A percentile compares a stretch with the other conserved stretches of the same genome.
These are phyloP conservation scores for Remersonia thermophila DNA, from an alignment of 2,329 filamentous ascomycete genomes.

Conservation along the genomic window DNA sequence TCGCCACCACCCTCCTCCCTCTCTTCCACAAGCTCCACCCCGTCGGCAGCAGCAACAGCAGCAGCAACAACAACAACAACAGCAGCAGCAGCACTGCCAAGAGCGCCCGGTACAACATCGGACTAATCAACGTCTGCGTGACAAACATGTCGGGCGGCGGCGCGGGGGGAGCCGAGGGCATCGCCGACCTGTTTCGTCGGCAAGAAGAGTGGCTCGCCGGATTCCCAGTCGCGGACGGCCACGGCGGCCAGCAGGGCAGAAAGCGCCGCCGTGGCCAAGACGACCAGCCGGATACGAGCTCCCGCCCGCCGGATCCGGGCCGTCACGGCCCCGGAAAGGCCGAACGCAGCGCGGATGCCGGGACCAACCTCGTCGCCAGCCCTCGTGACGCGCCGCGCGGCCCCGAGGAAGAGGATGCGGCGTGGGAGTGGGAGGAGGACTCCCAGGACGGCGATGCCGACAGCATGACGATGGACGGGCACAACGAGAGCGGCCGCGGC, in stretches of 20 bases:
- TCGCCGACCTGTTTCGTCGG: slow-evolving; percentile 66
- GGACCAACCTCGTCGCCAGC: no score
- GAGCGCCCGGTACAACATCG: slow-evolving; percentile 61
- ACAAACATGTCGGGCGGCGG: slow-evolving; percentile 64
- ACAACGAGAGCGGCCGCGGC: neutral
- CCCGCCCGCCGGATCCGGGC: no score
- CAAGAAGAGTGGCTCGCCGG: slow-evolving; percentile 59
- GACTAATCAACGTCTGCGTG: slow-evolving; percentile 75
- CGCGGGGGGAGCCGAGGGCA: slow-evolving; percentile 39
- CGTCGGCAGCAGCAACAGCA: slow-evolving; percentile 35
- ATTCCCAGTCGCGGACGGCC: slow-evolving; percentile 37
- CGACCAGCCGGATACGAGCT: no score
- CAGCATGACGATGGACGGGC: slow-evolving; percentile 2
- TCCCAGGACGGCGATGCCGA: neutral
- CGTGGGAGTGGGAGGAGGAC: neutral
- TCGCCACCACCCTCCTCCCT: slow-evolving; percentile 53
- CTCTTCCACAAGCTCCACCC: slow-evolving; percentile 62
- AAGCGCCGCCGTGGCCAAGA: no score
- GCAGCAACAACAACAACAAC: slow-evolving; percentile 20
- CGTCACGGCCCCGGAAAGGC: no score
- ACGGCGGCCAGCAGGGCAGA: no score
- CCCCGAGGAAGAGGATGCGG: no score
- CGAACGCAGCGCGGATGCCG: no score
- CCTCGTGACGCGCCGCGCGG: no score
- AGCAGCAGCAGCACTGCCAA: slow-evolving; percentile 20